Percentiles rank a stretch among this genome's conserved stretches.
Conservation (phyloP, 805 yeast genomes). For the Metschnikowia kunwiensis region DNA sequence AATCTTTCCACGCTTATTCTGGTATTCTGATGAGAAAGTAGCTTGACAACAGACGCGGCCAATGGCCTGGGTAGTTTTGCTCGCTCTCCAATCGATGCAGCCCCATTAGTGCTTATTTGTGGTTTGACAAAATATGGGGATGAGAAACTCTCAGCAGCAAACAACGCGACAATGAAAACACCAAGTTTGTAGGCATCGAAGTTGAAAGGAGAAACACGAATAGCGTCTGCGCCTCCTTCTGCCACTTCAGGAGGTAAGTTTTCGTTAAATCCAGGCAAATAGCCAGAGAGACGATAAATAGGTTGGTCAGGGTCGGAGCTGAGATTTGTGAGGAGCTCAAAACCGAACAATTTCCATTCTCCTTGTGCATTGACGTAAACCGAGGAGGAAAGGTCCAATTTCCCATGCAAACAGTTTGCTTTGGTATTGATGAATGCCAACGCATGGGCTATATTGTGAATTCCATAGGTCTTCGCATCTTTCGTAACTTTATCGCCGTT, state of each 20-base stretch:
- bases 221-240: slow-evolving; percentile 42
- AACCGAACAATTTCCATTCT: slow-evolving; percentile 82
- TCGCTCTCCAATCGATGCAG: slow-evolving; percentile 3
- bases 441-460: slow-evolving; percentile 53
- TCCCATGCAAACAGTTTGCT: slow-evolving; percentile 61
- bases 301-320: slow-evolving; percentile 46
- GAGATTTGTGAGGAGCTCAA: slow-evolving; percentile 60
- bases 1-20: slow-evolving; percentile 32
- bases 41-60: slow-evolving; percentile 36
- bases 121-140: neutral
- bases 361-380: slow-evolving; percentile 66
- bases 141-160: slow-evolving; percentile 26
- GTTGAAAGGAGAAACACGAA: slow-evolving; percentile 38
- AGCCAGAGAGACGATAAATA: slow-evolving; percentile 34
- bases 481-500: slow-evolving; percentile 23
- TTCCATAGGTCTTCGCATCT: slow-evolving; percentile 50
- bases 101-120: slow-evolving; percentile 1
- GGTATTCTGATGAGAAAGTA: slow-evolving; percentile 31
- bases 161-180: slow-evolving; percentile 46
- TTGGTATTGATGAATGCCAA: slow-evolving; percentile 57
- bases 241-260: slow-evolving; percentile 48
- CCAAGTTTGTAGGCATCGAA: slow-evolving; percentile 69
- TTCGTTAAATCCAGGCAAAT: slow-evolving; percentile 23
- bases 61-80: slow-evolving; percentile 36
- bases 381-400: slow-evolving; percentile 46